phyloP scores from a whole-genome alignment of 2,329 filamentous ascomycete species.

The Pleomassaria siparia region DNA sequence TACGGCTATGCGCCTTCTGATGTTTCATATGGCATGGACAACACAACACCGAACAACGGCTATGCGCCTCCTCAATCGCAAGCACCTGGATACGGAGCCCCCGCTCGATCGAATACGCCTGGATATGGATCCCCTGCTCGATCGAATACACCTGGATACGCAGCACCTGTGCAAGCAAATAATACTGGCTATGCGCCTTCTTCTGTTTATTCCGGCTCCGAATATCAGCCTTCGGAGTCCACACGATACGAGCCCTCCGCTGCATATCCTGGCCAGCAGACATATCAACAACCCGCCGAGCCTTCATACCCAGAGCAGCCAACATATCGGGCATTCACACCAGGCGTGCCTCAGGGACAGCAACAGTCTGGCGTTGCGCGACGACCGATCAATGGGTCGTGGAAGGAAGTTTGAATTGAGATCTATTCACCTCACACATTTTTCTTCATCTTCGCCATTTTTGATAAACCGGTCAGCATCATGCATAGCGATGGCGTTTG shows the following conservation, averaged over 20 bases:
- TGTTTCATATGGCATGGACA: not conserved
- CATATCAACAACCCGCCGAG: conserved; percentile 7
- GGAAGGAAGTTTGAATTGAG: conserved; percentile 25
- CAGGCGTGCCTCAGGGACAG: conserved; percentile 7
- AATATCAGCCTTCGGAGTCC: conserved; percentile 17
- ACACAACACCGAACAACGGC: not conserved
- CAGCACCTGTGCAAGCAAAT: not conserved
- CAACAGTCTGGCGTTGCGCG: conserved; percentile 12
- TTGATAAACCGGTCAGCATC: too few species aligned
- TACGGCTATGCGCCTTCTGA: not conserved
- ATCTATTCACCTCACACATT: not conserved
- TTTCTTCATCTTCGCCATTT: too few species aligned
- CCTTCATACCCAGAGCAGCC: conserved; percentile 12
- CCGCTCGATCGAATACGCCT: not conserved
- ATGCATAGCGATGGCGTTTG: too few species aligned
- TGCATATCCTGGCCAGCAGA: conserved; percentile 11
- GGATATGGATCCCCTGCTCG: not conserved
- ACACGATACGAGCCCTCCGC: conserved; percentile 10
- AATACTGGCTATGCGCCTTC: not conserved
- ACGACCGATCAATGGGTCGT: conserved; percentile 22
- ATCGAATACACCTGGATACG: not conserved
- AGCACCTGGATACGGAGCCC: conserved; percentile 1
- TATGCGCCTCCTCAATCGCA: not conserved
- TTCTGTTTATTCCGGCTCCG: conserved; percentile 1
- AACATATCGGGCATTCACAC: conserved; percentile 17